These are phyloP conservation scores for Lathyrus tuberosus DNA, from an alignment of 306 rosid genomes.

Conservation along the genomic window DNA sequence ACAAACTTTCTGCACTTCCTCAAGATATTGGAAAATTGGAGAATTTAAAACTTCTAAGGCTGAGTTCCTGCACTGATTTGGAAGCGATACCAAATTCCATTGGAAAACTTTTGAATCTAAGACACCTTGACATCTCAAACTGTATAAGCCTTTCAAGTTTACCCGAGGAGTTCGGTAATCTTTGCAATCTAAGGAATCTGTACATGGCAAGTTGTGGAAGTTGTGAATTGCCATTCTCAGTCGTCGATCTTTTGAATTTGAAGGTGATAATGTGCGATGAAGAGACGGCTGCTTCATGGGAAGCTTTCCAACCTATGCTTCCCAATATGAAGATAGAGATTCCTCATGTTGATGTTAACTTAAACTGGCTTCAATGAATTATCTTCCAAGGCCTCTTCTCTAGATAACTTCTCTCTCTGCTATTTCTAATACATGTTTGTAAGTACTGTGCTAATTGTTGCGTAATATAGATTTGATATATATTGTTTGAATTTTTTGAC, in stretches of 20 bases:
- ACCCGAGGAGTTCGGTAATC: conserved; percentile 54
- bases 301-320: conserved; percentile 38
- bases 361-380: conserved; percentile 60
- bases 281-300: conserved; percentile 56
- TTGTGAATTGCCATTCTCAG: conserved; percentile 48
- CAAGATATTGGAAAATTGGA: conserved; percentile 45
- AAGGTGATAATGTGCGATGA: conserved; percentile 57
- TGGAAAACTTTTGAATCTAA: conserved; percentile 38
- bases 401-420: no score
- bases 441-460: no score
- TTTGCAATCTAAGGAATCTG: conserved; percentile 46
- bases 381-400: background rate
- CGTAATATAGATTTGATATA: no score
- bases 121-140: conserved; percentile 55
- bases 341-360: conserved; percentile 49
- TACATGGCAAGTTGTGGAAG: conserved; percentile 55
- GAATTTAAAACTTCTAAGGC: conserved; percentile 56
- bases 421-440: no score
- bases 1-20: conserved; percentile 54
- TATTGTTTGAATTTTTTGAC: no score
- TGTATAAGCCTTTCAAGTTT: conserved; percentile 55
- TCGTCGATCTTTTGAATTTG: conserved; percentile 43
- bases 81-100: conserved; percentile 48
- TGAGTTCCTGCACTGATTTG: conserved; percentile 62
- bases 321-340: conserved; percentile 41